A percentile compares a stretch with the other conserved stretches of the same genome.
phyloP scores from a whole-genome alignment of 2,329 filamentous ascomycete genomes.

The Pseudocercospora vitis region DNA sequence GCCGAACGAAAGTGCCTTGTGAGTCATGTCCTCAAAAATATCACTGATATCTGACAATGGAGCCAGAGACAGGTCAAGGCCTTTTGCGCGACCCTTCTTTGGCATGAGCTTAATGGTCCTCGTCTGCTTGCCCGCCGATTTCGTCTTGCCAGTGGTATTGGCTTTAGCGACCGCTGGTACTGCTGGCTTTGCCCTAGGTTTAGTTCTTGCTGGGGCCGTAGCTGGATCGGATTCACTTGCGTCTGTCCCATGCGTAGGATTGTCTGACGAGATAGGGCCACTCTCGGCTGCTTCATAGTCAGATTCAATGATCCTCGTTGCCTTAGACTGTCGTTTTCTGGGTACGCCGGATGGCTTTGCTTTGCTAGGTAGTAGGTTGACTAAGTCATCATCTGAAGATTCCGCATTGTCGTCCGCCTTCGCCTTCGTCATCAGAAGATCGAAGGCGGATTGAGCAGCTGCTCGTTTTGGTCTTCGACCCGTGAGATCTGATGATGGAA shows the following conservation, averaged over 20 bases:
- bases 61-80: slow-evolving; percentile 41
- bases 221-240: slow-evolving; percentile 4
- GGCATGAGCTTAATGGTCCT: not conserved
- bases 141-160: slow-evolving; percentile 1
- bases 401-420: not conserved
- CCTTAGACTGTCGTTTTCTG: not conserved
- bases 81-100: slow-evolving; percentile 4
- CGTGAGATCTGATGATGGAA: not conserved
- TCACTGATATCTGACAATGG: slow-evolving; percentile 50
- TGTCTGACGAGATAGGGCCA: not conserved
- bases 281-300: not conserved
- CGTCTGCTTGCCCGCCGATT: not conserved
- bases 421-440: not conserved
- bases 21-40: slow-evolving; percentile 53
- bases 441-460: not conserved
- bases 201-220: not conserved
- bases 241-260: not conserved
- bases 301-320: not conserved
- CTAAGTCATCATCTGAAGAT: not conserved
- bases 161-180: not conserved
- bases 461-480: not conserved
- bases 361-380: too few relatives aligned
- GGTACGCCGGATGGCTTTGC: too few relatives aligned
- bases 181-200: not conserved
- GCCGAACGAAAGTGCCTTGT: slow-evolving; percentile 35